phyloP scores from a whole-genome alignment of 352 stramenopile genomes.

The Phytophthora tentaculata region DNA sequence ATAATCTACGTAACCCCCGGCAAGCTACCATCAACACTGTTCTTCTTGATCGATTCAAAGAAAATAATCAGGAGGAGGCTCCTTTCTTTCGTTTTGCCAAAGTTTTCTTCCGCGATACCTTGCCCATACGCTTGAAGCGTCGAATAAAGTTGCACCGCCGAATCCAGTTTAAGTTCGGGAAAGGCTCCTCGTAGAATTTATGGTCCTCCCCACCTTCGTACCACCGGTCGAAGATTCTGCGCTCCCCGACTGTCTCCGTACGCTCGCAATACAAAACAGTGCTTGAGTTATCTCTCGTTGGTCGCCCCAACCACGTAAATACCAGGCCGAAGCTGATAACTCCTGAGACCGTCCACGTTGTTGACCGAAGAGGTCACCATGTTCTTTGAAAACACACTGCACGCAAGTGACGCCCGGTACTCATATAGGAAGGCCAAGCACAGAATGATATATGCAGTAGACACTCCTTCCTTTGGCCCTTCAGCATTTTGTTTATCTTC shows the following conservation, averaged over 20 bases:
- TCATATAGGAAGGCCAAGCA: constrained; percentile 4
- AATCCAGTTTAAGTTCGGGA: constrained; percentile 4
- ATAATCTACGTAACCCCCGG: neutral
- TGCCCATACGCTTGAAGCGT: neutral
- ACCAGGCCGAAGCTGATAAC: neutral
- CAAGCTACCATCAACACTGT: too few relatives aligned
- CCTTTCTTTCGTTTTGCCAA: too few relatives aligned
- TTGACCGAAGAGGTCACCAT: neutral
- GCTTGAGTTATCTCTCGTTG: neutral
- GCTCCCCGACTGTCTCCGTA: neutral
- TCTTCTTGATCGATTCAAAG: too few relatives aligned
- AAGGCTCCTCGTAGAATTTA: constrained; percentile 5
- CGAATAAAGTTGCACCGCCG: too few relatives aligned
- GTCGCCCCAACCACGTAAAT: too few relatives aligned
- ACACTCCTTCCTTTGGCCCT: constrained; percentile 1
- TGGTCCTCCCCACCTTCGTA: constrained; percentile 5
- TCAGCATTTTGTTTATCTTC: neutral
- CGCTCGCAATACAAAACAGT: constrained; percentile 5
- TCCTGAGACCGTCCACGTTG: neutral
- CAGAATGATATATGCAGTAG: neutral
- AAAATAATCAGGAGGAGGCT: neutral
- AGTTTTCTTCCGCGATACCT: neutral
- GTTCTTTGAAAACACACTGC: constrained; percentile 7
- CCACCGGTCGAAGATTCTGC: neutral
- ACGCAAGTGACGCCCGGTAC: neutral